A percentile compares a stretch with the other conserved stretches of the same genome.
phyloP scores from a whole-genome alignment of 2,329 filamentous ascomycete species.

The Biscogniauxia mediterranea region DNA sequence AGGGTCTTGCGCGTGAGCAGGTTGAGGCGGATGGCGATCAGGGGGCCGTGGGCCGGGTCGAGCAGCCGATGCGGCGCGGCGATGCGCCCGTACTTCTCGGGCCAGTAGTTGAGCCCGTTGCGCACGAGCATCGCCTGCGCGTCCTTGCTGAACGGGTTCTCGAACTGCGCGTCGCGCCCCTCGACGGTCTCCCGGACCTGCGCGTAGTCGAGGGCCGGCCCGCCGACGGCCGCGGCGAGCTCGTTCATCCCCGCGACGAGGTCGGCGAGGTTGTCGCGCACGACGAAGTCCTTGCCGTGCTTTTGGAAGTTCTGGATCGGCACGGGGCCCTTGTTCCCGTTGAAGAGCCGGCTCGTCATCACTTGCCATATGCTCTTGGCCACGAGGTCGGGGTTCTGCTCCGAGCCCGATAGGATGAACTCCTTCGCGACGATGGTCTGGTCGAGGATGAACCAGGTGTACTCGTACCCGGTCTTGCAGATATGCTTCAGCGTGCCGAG shows the following conservation, averaged over 20 bases:
- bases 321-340: constrained; percentile 49
- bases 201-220: constrained; percentile 46
- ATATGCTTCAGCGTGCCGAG: constrained; percentile 58
- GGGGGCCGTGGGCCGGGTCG: constrained; percentile 53
- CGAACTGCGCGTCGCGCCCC: constrained; percentile 53
- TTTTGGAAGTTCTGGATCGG: constrained; percentile 59
- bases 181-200: constrained; percentile 48
- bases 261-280: constrained; percentile 54
- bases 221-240: constrained; percentile 45
- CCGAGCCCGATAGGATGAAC: constrained; percentile 60
- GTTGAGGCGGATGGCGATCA: constrained; percentile 61
- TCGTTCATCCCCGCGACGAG: constrained; percentile 59
- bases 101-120: constrained; percentile 55
- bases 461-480: constrained; percentile 59
- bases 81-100: constrained; percentile 50
- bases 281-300: constrained; percentile 58
- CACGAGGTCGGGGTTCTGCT: constrained; percentile 62
- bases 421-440: constrained; percentile 59
- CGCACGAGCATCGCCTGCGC: constrained; percentile 61
- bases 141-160: constrained; percentile 58
- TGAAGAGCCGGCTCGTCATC: constrained; percentile 49
- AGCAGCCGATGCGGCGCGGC: constrained; percentile 53
- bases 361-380: constrained; percentile 55
- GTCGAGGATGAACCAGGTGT: constrained; percentile 62
- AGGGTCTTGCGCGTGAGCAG: constrained; percentile 61